Base-by-base conservation (phyloP, 345 rosid genomes). In the Moricandia moricandioides region DNA sequence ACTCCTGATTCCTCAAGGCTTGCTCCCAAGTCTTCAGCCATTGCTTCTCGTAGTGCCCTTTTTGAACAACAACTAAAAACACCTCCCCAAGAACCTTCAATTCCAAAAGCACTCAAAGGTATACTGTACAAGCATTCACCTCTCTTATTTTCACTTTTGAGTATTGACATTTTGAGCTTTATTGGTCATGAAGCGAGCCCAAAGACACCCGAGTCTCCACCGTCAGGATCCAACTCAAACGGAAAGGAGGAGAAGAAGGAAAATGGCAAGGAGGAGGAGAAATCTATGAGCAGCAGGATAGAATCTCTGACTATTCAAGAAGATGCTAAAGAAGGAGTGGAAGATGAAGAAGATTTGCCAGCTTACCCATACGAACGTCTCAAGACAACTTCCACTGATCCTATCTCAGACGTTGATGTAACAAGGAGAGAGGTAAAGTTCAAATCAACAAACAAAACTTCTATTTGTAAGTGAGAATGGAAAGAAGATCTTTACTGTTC, bases 271-370 rank as follows among this genome's bases (percentile, higher is more conserved):
- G 74, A 54, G 47, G 74, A 62, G 73, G 97, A 86, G 80, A 82
- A 87, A 39, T 70, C 86, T 3, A 82, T 90, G 88, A 87, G 86
- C 86, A 85, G 78, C 83, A 82, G 92, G 80, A 70, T 92, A 49
- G 94, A 74, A 68, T 83, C 94, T 84, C 93, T 89, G 73, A 85
- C 96, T 16, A 96, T 96, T 82, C 62, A 87, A 75, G 99, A 96
- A 83, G 98, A 89, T 65, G 85, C 86, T 39, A 92, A 88, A 75
- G 98, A 96, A 79, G 97, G 85, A 34, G 87, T 87, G 10, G 97
- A 92, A 83, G 99, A 92, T 52, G 99, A 96, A 59, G 99, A 91
- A 79, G 98, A 94, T 27, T 88, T 92, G 27, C 87, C 93, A 58
- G 62, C 78, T 52, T 59, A 88, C 75, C 95, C 97, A 24, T 96